Conservation (phyloP, 169 alveolate species). For the Ichthyophthirius multifiliis region DNA sequence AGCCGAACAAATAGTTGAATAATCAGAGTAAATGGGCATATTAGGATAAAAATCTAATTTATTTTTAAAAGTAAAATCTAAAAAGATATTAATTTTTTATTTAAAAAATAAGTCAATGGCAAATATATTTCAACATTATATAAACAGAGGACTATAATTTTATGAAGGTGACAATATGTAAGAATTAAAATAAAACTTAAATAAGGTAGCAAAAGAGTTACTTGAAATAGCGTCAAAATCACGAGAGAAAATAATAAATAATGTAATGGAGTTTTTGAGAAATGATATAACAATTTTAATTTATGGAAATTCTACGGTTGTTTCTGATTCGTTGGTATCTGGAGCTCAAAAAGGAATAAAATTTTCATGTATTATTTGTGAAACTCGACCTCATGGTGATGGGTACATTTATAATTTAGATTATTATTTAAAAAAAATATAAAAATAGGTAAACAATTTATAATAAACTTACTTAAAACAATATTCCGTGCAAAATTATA, state of each 20-base stretch:
- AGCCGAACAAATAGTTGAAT: slow-evolving; percentile 23
- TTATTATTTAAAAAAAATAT: background rate
- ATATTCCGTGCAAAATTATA: slow-evolving; percentile 57
- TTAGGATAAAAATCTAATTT: slow-evolving; percentile 6
- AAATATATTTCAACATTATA: slow-evolving; percentile 33
- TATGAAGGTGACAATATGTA: slow-evolving; percentile 28
- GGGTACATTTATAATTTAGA: slow-evolving; percentile 37
- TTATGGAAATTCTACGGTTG: slow-evolving; percentile 68
- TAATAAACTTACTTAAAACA: slow-evolving; percentile 44
- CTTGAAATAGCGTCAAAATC: slow-evolving; percentile 15
- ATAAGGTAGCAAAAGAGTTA: slow-evolving; percentile 22
- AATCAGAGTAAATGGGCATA: background rate
- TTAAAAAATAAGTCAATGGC: background rate
- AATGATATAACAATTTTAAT: slow-evolving; percentile 58
- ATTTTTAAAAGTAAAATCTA: background rate
- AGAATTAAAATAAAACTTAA: slow-evolving; percentile 15
- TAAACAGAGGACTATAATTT: slow-evolving; percentile 26
- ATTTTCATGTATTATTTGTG: slow-evolving; percentile 59
- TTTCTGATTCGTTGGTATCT: slow-evolving; percentile 48
- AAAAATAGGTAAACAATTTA: slow-evolving; percentile 4
- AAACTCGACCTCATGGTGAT: slow-evolving; percentile 62
- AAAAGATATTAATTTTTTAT: background rate
- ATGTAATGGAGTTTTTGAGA: slow-evolving; percentile 21
- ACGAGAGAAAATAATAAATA: slow-evolving; percentile 9
- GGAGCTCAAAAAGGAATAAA: slow-evolving; percentile 62